Percentiles rank a stretch among this genome's conserved stretches.
Conservation (phyloP, 148 eudicot genomes). For the Cornus florida region DNA sequence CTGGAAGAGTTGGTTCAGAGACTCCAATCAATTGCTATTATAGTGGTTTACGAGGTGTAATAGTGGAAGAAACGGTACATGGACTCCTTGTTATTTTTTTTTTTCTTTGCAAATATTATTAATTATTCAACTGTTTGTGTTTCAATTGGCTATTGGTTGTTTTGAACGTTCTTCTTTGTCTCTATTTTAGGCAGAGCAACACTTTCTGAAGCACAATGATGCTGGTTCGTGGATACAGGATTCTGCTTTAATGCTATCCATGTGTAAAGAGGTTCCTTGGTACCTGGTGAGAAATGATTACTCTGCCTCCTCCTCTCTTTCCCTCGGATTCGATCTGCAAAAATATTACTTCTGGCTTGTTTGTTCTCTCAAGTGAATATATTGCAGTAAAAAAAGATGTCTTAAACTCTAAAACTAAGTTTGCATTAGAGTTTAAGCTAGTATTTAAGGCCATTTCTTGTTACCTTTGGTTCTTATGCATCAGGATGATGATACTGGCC, state of each 20-base stretch:
- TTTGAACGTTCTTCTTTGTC: not conserved
- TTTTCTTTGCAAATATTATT: not conserved
- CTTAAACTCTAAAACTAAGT: not conserved
- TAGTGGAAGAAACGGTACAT: conserved; percentile 87
- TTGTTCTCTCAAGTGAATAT: not conserved
- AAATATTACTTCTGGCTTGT: not conserved
- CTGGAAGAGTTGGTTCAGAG: conserved; percentile 96
- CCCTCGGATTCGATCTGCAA: not conserved
- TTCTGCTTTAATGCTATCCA: conserved; percentile 86
- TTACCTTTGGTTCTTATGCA: conserved; percentile 5
- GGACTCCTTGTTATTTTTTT: not conserved
- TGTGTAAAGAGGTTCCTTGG: conserved; percentile 96
- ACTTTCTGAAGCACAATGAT: conserved; percentile 93
- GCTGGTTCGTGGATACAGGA: conserved; percentile 99
- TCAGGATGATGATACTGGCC: conserved; percentile 94
- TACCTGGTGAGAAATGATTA: conserved; percentile 63
- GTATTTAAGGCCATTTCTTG: not conserved
- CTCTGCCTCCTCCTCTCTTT: not conserved
- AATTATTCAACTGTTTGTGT: not conserved
- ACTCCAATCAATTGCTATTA: conserved; percentile 80
- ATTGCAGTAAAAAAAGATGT: not conserved
- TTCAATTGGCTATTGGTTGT: not conserved
- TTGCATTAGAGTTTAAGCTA: not conserved
- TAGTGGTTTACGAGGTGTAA: conserved; percentile 90
- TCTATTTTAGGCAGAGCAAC: conserved; percentile 76